These are phyloP conservation scores for Nectriaceae sp. DNA, from an alignment of 2,329 filamentous ascomycete species.

Conservation along the genomic window DNA sequence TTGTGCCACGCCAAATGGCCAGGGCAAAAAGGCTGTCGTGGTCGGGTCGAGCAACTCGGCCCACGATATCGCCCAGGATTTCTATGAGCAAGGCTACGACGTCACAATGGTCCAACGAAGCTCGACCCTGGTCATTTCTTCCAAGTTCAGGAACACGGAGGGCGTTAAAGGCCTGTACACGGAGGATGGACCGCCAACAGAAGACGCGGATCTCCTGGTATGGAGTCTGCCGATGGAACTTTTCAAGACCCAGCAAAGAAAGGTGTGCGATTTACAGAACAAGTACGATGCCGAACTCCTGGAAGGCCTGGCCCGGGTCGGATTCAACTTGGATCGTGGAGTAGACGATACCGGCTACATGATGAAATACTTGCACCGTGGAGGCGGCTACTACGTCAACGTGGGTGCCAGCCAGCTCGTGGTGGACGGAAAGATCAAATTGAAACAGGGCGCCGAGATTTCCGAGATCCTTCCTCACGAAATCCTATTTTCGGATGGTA, in stretches of 20 bases:
- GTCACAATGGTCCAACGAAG: constrained; percentile 57
- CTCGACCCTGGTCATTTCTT: constrained; percentile 51
- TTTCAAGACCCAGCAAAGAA: constrained; percentile 45
- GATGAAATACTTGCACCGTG: constrained; percentile 30
- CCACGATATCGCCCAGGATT: constrained; percentile 54
- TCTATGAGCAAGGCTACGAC: constrained; percentile 44
- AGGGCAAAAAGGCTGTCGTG: constrained; percentile 45
- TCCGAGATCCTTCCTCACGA: constrained; percentile 29
- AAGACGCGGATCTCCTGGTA: constrained; percentile 51
- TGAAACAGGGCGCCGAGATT: constrained; percentile 35
- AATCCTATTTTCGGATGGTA: constrained; percentile 33
- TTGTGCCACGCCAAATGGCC: constrained; percentile 8
- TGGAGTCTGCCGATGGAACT: constrained; percentile 9
- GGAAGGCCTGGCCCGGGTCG: constrained; percentile 48
- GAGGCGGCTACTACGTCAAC: constrained; percentile 46
- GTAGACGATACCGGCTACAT: constrained; percentile 55
- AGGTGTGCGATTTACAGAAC: constrained; percentile 41
- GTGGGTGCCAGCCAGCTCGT: constrained; percentile 42
- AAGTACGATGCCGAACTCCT: constrained; percentile 41
- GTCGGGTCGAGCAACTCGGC: constrained; percentile 51
- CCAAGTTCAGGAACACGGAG: constrained; percentile 41
- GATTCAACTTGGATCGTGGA: constrained; percentile 58
- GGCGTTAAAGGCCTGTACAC: constrained; percentile 39
- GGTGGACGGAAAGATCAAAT: constrained; percentile 42
- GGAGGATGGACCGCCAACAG: constrained; percentile 42